A percentile compares a stretch with the other conserved stretches of the same genome.
phyloP scores from a whole-genome alignment of 495 filamentous ascomycete species.

The Trichoderma parareesei region DNA sequence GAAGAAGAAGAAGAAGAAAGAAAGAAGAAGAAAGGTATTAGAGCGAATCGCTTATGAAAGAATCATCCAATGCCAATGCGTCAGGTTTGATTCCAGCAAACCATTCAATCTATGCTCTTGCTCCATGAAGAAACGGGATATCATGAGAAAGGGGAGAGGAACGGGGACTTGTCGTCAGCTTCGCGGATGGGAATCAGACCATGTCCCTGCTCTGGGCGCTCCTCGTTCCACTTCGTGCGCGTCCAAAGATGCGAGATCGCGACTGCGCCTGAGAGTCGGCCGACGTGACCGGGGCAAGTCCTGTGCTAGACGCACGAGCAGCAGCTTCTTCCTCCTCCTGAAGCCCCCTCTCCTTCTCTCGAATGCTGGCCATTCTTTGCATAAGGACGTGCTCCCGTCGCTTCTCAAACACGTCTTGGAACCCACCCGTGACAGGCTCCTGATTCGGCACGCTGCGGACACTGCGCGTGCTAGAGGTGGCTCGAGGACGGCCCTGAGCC shows the following conservation, averaged over 20 bases:
- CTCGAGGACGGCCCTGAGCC: background rate
- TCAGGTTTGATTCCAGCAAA: background rate
- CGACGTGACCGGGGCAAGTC: background rate
- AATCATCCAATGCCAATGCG: background rate
- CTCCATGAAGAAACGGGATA: background rate
- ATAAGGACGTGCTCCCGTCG: conserved; percentile 9
- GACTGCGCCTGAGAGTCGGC: conserved; percentile 8
- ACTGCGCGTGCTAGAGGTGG: background rate
- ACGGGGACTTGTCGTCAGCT: background rate
- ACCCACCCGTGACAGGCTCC: background rate
- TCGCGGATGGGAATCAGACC: background rate
- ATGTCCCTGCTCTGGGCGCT: background rate
- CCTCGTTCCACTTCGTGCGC: conserved; percentile 1
- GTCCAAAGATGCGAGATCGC: conserved; percentile 9
- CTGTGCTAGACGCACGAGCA: background rate
- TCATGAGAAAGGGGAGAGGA: too few relatives aligned
- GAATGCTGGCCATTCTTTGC: conserved; percentile 9
- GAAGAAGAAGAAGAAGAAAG: background rate
- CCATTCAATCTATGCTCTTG: background rate
- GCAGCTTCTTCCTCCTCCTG: conserved; percentile 5
- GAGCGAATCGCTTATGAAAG: background rate
- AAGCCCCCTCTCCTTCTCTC: conserved; percentile 9
- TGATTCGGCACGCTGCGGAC: background rate
- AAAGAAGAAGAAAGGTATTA: background rate
- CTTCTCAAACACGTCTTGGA: conserved; percentile 13